Base-by-base conservation (phyloP, 495 filamentous ascomycete species). In the Lentithecium fluviatile region DNA sequence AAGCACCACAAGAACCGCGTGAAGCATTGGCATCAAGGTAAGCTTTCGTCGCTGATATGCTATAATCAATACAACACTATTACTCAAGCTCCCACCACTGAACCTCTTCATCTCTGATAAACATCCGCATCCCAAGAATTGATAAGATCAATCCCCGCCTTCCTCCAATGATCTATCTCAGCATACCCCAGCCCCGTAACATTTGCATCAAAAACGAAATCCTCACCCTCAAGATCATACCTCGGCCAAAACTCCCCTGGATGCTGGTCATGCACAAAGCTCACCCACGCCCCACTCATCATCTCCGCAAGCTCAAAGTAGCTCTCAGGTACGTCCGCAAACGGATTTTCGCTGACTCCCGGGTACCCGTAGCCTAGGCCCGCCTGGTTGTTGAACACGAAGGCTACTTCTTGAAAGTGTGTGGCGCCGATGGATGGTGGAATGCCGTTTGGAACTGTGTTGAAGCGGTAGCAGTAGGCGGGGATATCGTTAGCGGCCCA, bases 391-490 rank as follows among this genome's bases (percentile, higher is more conserved):
- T 83, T 72, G 67, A 85, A 85, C 25, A 83, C 83, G 67, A 81
- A 83, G 0, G 81, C 68, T 1, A 87, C 82, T 55, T 86, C 84
- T 42, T 78, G 76, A 61, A 85, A 85, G 62, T 86, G 84, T n/a
- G 78, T 78, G 0, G 75, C 78, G 6, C 80, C 79, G 5, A 66
- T 59, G 0, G 71, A 47, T 8, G 62, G 59, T 1, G 75, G 65
- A 0, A 73, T 58, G 51, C 79, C 76, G 29, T 69, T 74, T 0
- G 75, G 69, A 38, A 74, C 73, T 34, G 78, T 76, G 66, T 86
- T 82, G 72, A 85, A 87, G 8, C 82, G 81, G 71, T 83, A 87
- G 70, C 81, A 81, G 74, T 83, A 87, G 7, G 83, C 83, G 11
- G 75, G 67, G 1, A 79, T 69, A 0, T 68, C 72, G 15, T 67